Base-by-base conservation (phyloP, 306 rosid genomes). In the Castanea crenata region DNA sequence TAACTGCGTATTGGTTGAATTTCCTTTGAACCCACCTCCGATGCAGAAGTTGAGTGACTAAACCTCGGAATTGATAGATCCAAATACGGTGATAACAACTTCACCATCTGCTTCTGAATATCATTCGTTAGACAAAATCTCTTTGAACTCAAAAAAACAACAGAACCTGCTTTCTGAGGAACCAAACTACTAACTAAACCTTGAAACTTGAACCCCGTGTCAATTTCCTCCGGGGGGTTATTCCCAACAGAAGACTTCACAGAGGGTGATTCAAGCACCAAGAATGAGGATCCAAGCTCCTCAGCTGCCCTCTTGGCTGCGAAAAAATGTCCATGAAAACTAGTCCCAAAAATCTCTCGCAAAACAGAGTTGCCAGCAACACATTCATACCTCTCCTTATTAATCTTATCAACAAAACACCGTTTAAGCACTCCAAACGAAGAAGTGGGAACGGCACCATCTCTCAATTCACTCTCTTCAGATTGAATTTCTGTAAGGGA, bases 241-340 rank as follows among this genome's bases (percentile, higher is more conserved):
- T 70, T 83, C 71, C 41, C 86, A 70, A 15, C 46, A 10, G 73
- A 29, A 86, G 49, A 76, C 15, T 74, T 79, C 27, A 85, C 85
- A 10, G 82, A 73, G 0, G 88, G 82, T 1, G 90, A 89, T 35
- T 89, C 93, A 52, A 93, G 81, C 81, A 88, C 83, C 80, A 89
- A 54, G 72, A 93, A 93, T 1, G 86, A 74, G 0, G 97, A 90
- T 4, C 98, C 93, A 29, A 83, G 87, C 83, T 90, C 88, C 38
- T 78, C 73, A 5, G 98, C 97, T 20, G 86, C 92, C 49, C 76
- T 88, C 85, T 84, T 93, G 10, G 98, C 97, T 0, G 89, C 89
- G 75, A 91, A 79, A 55, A 91, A 83, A 55, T 87, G 91, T 4
- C 98, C 98, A 62, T 86, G 82, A 81, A 90, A 93, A 68, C 91